phyloP scores from a whole-genome alignment of 169 alveolate species.

The Perkinsus chesapeaki region DNA sequence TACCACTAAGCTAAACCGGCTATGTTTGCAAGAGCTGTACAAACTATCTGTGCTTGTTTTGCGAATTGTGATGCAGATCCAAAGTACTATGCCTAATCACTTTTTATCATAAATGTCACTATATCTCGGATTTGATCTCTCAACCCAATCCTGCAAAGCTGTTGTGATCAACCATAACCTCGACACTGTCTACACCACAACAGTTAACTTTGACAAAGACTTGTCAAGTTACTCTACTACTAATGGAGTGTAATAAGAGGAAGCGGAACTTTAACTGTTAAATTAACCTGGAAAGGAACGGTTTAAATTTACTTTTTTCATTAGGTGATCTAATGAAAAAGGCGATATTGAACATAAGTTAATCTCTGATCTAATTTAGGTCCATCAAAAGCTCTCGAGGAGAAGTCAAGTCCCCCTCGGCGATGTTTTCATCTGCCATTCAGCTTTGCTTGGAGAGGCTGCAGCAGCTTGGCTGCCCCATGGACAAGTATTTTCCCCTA shows the following conservation, averaged over 20 bases:
- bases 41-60: neutral
- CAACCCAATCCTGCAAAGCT: neutral
- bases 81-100: neutral
- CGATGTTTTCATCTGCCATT: neutral
- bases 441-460: neutral
- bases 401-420: neutral
- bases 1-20: slow-evolving; percentile 4
- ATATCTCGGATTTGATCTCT: neutral
- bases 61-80: neutral
- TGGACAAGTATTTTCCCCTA: neutral
- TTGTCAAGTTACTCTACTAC: neutral
- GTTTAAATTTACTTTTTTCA: too few species aligned
- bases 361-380: neutral
- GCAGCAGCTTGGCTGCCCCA: neutral
- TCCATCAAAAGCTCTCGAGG: neutral
- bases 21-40: neutral
- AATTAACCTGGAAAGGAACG: too few species aligned
- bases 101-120: neutral
- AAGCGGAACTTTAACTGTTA: too few species aligned
- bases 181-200: neutral
- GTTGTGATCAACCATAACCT: neutral
- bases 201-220: neutral
- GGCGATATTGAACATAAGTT: too few species aligned
- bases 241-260: neutral
- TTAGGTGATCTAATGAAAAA: too few species aligned